A percentile compares a stretch with the other conserved stretches of the same genome.
These are phyloP conservation scores for Trichoderma oligosporum DNA, from an alignment of 2,329 filamentous ascomycete species.

Conservation along the genomic window DNA sequence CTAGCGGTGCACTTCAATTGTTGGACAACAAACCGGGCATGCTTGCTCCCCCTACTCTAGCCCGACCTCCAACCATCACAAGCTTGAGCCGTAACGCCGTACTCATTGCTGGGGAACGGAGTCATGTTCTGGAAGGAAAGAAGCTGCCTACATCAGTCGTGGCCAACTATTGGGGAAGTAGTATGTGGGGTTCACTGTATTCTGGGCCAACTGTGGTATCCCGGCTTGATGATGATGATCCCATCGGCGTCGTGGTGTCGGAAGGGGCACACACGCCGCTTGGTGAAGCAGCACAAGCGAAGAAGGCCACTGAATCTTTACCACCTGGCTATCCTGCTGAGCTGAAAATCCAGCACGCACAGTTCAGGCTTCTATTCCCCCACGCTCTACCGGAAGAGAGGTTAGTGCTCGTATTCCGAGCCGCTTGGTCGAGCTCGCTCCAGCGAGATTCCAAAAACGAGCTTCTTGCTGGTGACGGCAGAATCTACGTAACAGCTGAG, in stretches of 20 bases:
- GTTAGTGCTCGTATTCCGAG: conserved; percentile 85
- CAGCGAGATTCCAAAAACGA: conserved; percentile 41
- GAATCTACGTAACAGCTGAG: conserved; percentile 81
- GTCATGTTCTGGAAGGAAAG: conserved; percentile 62
- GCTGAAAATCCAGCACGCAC: conserved; percentile 80
- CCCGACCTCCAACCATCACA: conserved; percentile 77
- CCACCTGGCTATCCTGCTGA: conserved; percentile 76
- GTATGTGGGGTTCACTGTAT: conserved; percentile 58
- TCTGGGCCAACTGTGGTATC: conserved; percentile 32
- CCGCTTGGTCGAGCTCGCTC: conserved; percentile 67
- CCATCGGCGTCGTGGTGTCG: conserved; percentile 40
- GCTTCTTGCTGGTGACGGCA: conserved; percentile 58
- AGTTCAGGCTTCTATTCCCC: conserved; percentile 90
- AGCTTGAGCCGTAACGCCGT: conserved; percentile 84
- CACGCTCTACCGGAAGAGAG: conserved; percentile 73
- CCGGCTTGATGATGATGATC: conserved; percentile 37
- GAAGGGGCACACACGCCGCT: conserved; percentile 31
- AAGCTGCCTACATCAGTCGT: conserved; percentile 79
- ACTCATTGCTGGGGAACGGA: conserved; percentile 72
- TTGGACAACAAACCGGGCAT: conserved; percentile 53
- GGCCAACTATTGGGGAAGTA: conserved; percentile 91
- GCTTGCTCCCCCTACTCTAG: conserved; percentile 77
- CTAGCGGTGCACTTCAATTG: conserved; percentile 34
- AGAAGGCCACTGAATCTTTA: conserved; percentile 51
- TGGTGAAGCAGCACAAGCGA: conserved; percentile 29